Evolutionary conservation across 139 green algal genomes (phyloP).

Genomic region (Picocystis salinarum): DNA sequence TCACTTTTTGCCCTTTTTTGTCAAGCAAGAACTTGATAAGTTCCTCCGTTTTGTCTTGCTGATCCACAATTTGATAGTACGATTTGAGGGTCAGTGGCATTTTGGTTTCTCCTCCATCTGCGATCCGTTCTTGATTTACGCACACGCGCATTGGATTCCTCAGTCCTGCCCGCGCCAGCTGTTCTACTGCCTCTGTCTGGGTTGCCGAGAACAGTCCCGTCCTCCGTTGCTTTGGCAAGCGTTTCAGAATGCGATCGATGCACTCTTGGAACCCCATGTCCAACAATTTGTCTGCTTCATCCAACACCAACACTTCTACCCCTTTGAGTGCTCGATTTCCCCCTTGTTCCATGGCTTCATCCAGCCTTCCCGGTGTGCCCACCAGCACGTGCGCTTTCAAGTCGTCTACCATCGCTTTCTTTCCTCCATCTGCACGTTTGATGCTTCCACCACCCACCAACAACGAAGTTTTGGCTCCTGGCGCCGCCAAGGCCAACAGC

Average conservation of each 20-base stretch:
- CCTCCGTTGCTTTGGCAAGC: slow-evolving; percentile 68
- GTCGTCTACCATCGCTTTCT: neutral
- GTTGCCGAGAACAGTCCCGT: slow-evolving; percentile 93
- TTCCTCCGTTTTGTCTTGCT: slow-evolving; percentile 48
- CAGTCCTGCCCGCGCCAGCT: slow-evolving; percentile 74
- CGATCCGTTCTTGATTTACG: slow-evolving; percentile 12
- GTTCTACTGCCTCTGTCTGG: slow-evolving; percentile 67
- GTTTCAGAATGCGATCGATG: slow-evolving; percentile 55
- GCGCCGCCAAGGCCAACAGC: slow-evolving; percentile 32
- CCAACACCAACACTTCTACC: slow-evolving; percentile 69
- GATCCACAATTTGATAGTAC: no score
- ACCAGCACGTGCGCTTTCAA: slow-evolving; percentile 48
- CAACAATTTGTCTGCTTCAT: slow-evolving; percentile 88
- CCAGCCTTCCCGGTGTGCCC: slow-evolving; percentile 77
- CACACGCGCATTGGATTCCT: slow-evolving; percentile 70
- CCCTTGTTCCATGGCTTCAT: slow-evolving; percentile 56
- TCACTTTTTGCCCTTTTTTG: slow-evolving; percentile 49
- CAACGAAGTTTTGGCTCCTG: slow-evolving; percentile 2
- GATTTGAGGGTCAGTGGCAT: no score
- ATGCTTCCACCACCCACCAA: slow-evolving; percentile 17
- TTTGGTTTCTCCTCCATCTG: slow-evolving; percentile 1
- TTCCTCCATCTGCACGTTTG: neutral
- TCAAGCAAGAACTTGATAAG: slow-evolving; percentile 32
- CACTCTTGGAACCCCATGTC: slow-evolving; percentile 77
- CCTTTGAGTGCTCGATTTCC: slow-evolving; percentile 20